Conservation (phyloP, 2,329 filamentous ascomycete genomes). For the Pestalotiopsis sp. region DNA sequence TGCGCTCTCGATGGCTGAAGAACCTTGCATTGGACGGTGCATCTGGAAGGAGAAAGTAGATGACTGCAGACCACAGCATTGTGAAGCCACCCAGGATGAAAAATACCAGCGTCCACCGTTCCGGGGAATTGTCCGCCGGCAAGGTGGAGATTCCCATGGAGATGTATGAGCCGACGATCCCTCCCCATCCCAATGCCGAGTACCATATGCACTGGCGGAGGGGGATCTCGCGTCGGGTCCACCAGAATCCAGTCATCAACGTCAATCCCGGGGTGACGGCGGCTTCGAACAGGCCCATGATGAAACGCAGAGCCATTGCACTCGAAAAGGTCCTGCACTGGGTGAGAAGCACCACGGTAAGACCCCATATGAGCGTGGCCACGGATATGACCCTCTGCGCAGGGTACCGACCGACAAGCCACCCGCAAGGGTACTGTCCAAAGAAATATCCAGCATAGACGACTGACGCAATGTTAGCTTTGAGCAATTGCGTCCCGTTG, state of each 20-base stretch:
- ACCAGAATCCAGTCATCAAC: conserved; percentile 39
- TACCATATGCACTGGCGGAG: conserved; percentile 38
- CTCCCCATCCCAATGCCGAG: conserved; percentile 30
- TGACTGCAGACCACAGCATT: conserved; percentile 26
- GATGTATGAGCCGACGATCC: conserved; percentile 15
- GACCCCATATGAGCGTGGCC: conserved; percentile 34
- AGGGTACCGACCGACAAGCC: conserved; percentile 38
- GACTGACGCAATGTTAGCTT: conserved; percentile 23
- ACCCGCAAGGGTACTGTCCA: conserved; percentile 42
- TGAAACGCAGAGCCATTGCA: conserved; percentile 25
- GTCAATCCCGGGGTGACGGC: conserved; percentile 29
- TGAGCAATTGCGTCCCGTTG: not conserved
- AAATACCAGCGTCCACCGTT: conserved; percentile 29
- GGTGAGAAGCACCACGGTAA: conserved; percentile 35
- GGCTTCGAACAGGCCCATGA: conserved; percentile 30
- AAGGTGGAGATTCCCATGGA: conserved; percentile 31
- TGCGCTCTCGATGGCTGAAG: conserved; percentile 21
- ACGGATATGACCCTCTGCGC: conserved; percentile 37
- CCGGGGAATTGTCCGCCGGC: conserved; percentile 23
- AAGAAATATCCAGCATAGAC: conserved; percentile 43
- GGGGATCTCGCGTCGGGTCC: conserved; percentile 35
- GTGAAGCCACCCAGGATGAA: conserved; percentile 28
- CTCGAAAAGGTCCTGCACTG: conserved; percentile 27
- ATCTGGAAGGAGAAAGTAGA: conserved; percentile 28
- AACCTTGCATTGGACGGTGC: conserved; percentile 30